Evolutionary conservation across 1,139 yeast genomes (phyloP).

Genomic region (Scheffersomyces insectosa): DNA sequence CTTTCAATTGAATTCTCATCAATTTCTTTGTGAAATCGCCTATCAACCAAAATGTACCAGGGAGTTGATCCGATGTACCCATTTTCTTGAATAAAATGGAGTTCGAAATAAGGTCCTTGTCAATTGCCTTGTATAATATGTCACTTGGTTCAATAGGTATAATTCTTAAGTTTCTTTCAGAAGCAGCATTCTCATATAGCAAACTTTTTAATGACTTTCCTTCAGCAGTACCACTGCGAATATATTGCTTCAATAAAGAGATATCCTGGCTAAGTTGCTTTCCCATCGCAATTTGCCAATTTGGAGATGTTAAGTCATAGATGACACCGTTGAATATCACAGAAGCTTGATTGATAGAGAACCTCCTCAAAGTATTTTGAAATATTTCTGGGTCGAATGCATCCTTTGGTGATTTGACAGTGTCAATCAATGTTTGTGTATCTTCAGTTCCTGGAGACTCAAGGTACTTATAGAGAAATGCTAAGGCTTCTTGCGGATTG

Average conservation of each 20-base stretch:
- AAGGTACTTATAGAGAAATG: constrained; percentile 40
- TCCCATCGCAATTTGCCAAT: constrained; percentile 43
- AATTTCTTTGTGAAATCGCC: constrained; percentile 50
- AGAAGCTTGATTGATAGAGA: constrained; percentile 49
- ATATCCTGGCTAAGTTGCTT: constrained; percentile 42
- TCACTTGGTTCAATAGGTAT: constrained; percentile 36
- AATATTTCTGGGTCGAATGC: constrained; percentile 12
- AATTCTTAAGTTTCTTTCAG: constrained; percentile 33
- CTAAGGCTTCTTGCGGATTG: constrained; percentile 38
- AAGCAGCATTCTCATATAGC: constrained; percentile 35
- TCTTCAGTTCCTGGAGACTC: constrained; percentile 29
- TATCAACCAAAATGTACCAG: constrained; percentile 51
- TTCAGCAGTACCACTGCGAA: constrained; percentile 20
- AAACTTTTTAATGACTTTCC: constrained; percentile 26
- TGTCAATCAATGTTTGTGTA: constrained; percentile 22
- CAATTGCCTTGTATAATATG: constrained; percentile 34
- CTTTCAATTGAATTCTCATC: constrained; percentile 44
- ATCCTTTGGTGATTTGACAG: constrained; percentile 17
- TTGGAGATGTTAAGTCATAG: constrained; percentile 33
- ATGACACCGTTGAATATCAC: constrained; percentile 77
- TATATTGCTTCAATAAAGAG: constrained; percentile 22
- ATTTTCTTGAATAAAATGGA: constrained; percentile 17
- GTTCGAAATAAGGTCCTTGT: constrained; percentile 25
- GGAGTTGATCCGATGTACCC: constrained; percentile 12
- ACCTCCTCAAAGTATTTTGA: constrained; percentile 19